Conservation (phyloP, 2,329 filamentous ascomycete species). For the Corinectria fuckeliana region DNA sequence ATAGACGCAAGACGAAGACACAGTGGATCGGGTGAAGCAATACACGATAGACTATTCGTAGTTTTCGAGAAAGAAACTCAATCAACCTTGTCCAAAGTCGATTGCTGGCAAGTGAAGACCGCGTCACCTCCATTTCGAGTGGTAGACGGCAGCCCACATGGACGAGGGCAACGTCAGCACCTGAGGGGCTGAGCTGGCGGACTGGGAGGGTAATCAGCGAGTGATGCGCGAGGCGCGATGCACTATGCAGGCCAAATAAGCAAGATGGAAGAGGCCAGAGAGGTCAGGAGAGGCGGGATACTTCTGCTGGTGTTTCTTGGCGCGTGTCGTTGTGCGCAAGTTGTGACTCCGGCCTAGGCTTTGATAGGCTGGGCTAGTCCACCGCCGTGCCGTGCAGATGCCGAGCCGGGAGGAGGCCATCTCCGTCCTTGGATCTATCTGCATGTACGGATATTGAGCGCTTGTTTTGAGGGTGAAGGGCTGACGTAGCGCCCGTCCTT, state of each 20-base stretch:
- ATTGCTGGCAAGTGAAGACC: slow-evolving; percentile 7
- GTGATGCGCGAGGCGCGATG: too few relatives aligned
- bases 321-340: too few relatives aligned
- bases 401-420: neutral
- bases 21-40: neutral
- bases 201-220: neutral
- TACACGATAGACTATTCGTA: slow-evolving; percentile 4
- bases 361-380: neutral
- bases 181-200: slow-evolving; percentile 28
- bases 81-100: neutral
- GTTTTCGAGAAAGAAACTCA: neutral
- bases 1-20: slow-evolving; percentile 2
- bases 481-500: neutral
- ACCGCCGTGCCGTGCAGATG: neutral
- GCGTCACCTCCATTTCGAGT: slow-evolving; percentile 7
- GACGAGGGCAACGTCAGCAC: slow-evolving; percentile 21
- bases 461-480: neutral
- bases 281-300: too few relatives aligned
- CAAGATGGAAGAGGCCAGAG: too few relatives aligned
- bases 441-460: neutral
- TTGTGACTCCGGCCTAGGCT: too few relatives aligned
- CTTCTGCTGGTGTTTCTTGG: too few relatives aligned
- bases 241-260: too few relatives aligned
- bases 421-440: neutral
- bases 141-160: slow-evolving; percentile 1